phyloP scores from a whole-genome alignment of 2,329 filamentous ascomycete species.

The Lachnellula suecica region DNA sequence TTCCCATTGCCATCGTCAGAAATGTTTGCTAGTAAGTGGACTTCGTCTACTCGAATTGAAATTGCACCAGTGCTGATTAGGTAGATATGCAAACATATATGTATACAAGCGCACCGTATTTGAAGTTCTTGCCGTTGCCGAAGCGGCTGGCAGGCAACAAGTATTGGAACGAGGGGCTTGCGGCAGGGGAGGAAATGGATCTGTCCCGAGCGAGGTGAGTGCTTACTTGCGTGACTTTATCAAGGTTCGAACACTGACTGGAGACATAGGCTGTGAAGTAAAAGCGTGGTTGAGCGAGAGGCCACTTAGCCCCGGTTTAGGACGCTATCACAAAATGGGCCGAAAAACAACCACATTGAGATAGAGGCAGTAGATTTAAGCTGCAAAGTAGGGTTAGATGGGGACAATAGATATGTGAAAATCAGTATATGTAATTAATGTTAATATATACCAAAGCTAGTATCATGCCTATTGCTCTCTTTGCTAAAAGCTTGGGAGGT shows the following conservation, averaged over 20 bases:
- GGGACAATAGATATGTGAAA: no score
- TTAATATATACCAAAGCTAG: no score
- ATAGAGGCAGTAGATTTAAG: no score
- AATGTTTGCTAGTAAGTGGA: slow-evolving; percentile 11
- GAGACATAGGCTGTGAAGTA: neutral
- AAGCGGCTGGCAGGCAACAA: slow-evolving; percentile 6
- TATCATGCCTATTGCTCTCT: no score
- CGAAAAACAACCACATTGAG: no score
- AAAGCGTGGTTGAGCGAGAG: no score
- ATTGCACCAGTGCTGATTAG: neutral
- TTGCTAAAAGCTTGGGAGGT: no score
- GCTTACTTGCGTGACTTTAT: neutral
- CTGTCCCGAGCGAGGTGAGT: neutral
- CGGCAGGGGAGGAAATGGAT: slow-evolving; percentile 2
- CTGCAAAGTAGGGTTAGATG: no score
- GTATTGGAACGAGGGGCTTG: slow-evolving; percentile 12
- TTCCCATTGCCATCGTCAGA: slow-evolving; percentile 7
- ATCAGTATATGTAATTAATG: no score
- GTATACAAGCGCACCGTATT: slow-evolving; percentile 15
- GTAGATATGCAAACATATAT: slow-evolving; percentile 16
- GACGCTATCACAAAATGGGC: no score
- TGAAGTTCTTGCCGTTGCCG: slow-evolving; percentile 20
- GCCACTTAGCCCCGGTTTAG: no score
- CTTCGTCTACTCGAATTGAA: neutral
- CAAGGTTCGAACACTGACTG: neutral